Base-by-base conservation (phyloP, 345 rosid species). In the Durio zibethinus region DNA sequence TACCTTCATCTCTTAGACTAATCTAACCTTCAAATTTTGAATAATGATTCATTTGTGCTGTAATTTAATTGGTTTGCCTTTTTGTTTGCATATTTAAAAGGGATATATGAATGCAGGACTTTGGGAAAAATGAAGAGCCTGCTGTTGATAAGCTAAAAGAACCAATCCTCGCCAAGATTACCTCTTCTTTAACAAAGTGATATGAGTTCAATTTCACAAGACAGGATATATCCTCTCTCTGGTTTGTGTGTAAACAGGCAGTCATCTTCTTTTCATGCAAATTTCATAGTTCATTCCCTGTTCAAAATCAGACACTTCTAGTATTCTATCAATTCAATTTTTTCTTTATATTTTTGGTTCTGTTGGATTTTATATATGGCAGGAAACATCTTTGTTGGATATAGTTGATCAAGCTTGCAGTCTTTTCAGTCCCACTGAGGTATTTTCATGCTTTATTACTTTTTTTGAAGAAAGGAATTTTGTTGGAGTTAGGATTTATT, bases 211-310 rank as follows among this genome's bases (percentile, higher is more conserved):
- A 81, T 68, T 90, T 96, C 80, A 92, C 94, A 0, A 89, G 89
- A 83, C 85, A 93, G 73, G 98, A 92, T 74, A 78, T 87, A 40
- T 82, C 97, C 59, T 92, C 97, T 82, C 92, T 96, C 47, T 96
- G 99, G 97, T 92, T 94, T 86, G 83, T 96, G 43, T 96, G 98
- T 82, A 92, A 93, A 84, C 97, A 93, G 97, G 99, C 90, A 68
- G 57, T 27, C 59, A 56, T 23, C 53, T 77, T 60, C 71, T 76
- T 15, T 21, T 81, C 67, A 25, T 57, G 36, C 21, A 33, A 25
- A 36, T 45, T 18, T 59, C 27, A 1, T 77, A 15, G 25, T 75
- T 31, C 74, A 47, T 63, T 40, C 11, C 53, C n/a, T 60, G 14
- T 29, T 63, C 5, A 4, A 63, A 31, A 36, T 77, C 59, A 25